phyloP scores from a whole-genome alignment of 78 protist genomes.

The Chrysochromulina tobinii region DNA sequence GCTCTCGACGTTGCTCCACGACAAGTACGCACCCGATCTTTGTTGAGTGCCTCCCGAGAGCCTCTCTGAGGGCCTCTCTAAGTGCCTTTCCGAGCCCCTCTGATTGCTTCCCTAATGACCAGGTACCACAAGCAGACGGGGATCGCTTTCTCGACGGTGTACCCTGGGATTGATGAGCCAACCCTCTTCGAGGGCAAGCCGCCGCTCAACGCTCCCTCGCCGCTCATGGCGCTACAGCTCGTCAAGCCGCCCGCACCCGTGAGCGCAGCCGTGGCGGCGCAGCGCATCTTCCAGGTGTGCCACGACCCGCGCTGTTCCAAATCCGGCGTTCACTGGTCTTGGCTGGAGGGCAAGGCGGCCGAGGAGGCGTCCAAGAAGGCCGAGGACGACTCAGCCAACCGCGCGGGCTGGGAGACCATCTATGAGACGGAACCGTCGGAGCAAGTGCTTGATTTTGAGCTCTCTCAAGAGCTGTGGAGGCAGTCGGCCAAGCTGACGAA shows the following conservation, averaged over 20 bases:
- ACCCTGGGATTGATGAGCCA: conserved; percentile 53
- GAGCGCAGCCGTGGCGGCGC: conserved; percentile 43
- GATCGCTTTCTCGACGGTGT: conserved; percentile 36
- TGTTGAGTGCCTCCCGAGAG: no score
- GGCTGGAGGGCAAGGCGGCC: conserved; percentile 39
- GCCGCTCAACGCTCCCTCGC: background rate
- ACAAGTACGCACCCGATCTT: background rate
- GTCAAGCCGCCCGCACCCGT: conserved; percentile 11
- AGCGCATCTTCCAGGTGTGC: conserved; percentile 40
- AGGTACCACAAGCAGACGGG: conserved; percentile 37
- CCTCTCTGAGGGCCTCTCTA: no score
- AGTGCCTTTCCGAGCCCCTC: no score
- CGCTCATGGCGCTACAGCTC: no score
- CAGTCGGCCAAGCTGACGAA: background rate
- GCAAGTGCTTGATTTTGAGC: conserved; percentile 14
- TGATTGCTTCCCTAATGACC: no score
- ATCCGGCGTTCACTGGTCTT: conserved; percentile 53
- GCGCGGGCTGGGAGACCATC: conserved; percentile 47
- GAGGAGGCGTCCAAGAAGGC: background rate
- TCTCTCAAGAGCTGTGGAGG: background rate
- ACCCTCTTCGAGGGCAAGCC: conserved; percentile 53
- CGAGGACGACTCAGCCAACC: conserved; percentile 20
- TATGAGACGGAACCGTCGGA: conserved; percentile 51
- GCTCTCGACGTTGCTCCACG: conserved; percentile 25
- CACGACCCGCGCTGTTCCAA: conserved; percentile 45